phyloP scores from a whole-genome alignment of 2,329 filamentous ascomycete genomes.

The Fusarium zealandicum region DNA sequence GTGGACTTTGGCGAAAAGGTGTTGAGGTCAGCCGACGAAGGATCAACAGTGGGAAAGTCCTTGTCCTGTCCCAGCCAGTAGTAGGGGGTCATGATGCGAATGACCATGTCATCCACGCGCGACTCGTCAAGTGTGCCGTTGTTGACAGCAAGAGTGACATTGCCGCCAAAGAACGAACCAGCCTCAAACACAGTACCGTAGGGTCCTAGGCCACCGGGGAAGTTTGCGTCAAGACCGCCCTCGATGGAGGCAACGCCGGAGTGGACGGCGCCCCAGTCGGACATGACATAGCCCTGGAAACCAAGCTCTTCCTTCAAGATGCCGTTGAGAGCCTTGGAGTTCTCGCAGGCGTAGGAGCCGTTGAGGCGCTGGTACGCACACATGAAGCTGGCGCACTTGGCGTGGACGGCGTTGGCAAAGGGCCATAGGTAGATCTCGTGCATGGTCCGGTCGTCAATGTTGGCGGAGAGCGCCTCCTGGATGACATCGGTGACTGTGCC shows the following conservation, averaged over 20 bases:
- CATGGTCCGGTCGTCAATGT: constrained; percentile 66
- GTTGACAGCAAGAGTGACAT: constrained; percentile 55
- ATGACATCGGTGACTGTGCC: constrained; percentile 38
- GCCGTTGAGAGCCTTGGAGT: constrained; percentile 77
- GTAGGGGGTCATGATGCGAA: constrained; percentile 63
- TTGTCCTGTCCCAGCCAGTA: constrained; percentile 58
- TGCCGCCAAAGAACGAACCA: constrained; percentile 54
- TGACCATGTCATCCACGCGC: constrained; percentile 56
- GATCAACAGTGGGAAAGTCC: constrained; percentile 52
- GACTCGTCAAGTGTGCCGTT: constrained; percentile 53
- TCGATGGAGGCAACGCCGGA: constrained; percentile 70
- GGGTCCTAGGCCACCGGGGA: constrained; percentile 54
- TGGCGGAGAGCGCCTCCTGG: constrained; percentile 47
- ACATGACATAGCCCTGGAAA: constrained; percentile 82
- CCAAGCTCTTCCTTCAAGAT: constrained; percentile 80
- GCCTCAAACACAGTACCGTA: constrained; percentile 43
- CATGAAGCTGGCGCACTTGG: constrained; percentile 57
- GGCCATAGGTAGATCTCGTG: constrained; percentile 58
- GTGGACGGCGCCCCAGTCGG: constrained; percentile 81
- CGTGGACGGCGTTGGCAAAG: constrained; percentile 45
- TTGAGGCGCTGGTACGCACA: constrained; percentile 81
- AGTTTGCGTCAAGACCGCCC: constrained; percentile 72
- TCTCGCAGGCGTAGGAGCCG: constrained; percentile 83
- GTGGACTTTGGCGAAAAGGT: constrained; percentile 57
- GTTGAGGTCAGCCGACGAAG: constrained; percentile 56